Evolutionary conservation across 164 flowering plant species (phyloP).

Genomic region (Paratinospora sagittata): DNA sequence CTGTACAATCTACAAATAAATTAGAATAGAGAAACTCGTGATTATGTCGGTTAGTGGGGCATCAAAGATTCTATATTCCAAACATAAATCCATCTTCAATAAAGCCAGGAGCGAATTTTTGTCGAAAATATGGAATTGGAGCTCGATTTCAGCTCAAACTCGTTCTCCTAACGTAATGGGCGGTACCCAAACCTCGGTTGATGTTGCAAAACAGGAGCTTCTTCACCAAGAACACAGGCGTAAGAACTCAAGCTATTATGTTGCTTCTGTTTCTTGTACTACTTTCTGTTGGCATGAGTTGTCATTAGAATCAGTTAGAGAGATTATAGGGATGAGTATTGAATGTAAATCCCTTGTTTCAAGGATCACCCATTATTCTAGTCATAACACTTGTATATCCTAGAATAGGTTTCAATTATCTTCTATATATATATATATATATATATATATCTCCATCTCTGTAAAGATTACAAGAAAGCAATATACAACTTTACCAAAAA

Average conservation of each 20-base stretch:
- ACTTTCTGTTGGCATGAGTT: conserved; percentile 9
- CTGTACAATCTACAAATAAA: not conserved
- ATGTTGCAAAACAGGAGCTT: not conserved
- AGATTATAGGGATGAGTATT: too few species aligned
- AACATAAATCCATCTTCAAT: not conserved
- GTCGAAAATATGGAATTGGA: not conserved
- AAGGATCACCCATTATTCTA: too few species aligned
- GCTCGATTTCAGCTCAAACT: not conserved
- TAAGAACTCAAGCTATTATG: not conserved
- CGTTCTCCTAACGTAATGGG: not conserved
- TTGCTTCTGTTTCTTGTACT: conserved; percentile 19
- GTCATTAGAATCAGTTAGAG: too few species aligned
- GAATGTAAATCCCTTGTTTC: too few species aligned
- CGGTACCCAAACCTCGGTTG: not conserved
- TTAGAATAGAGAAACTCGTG: not conserved
- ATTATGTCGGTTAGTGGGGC: not conserved
- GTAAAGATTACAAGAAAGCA: too few species aligned
- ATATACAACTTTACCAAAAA: too few species aligned
- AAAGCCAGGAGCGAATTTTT: not conserved
- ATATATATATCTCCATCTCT: too few species aligned
- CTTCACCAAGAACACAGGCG: not conserved
- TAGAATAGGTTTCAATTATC: too few species aligned
- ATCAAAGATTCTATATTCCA: not conserved
- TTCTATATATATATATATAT: too few species aligned
- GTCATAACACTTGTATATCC: too few species aligned